phyloP scores from a whole-genome alignment of 2,329 filamentous ascomycete species.

The Thelonectria blattea region DNA sequence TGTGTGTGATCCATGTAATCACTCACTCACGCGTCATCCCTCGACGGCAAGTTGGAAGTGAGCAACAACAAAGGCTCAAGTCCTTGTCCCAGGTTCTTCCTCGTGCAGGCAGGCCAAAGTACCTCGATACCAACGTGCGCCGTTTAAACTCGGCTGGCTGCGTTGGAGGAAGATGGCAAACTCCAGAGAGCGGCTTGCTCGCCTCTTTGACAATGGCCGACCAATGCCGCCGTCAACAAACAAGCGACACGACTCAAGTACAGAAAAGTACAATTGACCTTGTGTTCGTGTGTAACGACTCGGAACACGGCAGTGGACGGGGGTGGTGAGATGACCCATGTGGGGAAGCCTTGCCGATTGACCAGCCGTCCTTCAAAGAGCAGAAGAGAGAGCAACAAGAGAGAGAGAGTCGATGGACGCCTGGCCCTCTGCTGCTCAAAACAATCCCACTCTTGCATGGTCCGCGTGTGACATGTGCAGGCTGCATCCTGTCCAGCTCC shows the following conservation, averaged over 20 bases:
- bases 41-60: not conserved
- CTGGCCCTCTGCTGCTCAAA: not conserved
- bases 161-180: not conserved
- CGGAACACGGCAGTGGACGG: constrained; percentile 39
- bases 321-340: constrained; percentile 39
- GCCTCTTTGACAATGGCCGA: not conserved
- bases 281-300: constrained; percentile 22
- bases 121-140: not conserved
- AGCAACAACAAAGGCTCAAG: not conserved
- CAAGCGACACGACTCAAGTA: not conserved
- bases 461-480: not conserved
- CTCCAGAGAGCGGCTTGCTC: not conserved
- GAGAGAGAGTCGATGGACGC: constrained; percentile 14
- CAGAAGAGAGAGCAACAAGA: constrained; percentile 18
- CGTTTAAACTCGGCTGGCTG: not conserved
- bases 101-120: not conserved
- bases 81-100: not conserved
- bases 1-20: constrained; percentile 14
- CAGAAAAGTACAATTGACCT: constrained; percentile 8
- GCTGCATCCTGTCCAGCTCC: not conserved
- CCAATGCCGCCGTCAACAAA: not conserved
- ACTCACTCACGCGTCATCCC: constrained; percentile 9
- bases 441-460: constrained; percentile 1
- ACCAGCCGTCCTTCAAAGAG: constrained; percentile 2
- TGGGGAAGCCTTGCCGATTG: constrained; percentile 32